Percentiles rank a stretch among this genome's conserved stretches.
Evolutionary conservation across 768 basidiomycete species (phyloP).

Genomic region (Tephrocybe sp.): DNA sequence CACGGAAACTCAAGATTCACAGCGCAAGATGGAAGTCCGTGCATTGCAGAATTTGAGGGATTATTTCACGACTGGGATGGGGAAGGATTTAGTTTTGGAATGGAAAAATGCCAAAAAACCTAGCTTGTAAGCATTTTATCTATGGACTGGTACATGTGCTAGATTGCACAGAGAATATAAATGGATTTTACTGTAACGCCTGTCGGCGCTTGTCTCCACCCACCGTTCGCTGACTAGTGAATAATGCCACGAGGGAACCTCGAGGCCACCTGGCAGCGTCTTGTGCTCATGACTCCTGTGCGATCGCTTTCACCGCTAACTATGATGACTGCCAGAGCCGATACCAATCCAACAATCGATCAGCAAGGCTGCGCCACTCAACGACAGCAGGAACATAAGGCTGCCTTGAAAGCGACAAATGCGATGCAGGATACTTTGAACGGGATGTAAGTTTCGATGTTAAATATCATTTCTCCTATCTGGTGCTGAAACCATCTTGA

Average conservation of each 20-base stretch:
- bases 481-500: not conserved
- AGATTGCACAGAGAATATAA: not conserved
- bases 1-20: constrained; percentile 79
- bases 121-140: constrained; percentile 11
- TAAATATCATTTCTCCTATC: not conserved
- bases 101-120: constrained; percentile 21
- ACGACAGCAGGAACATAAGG: not conserved
- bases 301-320: constrained; percentile 1
- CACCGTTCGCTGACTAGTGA: not conserved
- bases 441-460: constrained; percentile 16
- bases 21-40: constrained; percentile 82
- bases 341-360: not conserved
- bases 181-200: not conserved
- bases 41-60: constrained; percentile 76
- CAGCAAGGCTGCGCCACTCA: not conserved
- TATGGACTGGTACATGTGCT: not conserved
- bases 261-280: constrained; percentile 5
- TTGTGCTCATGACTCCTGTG: not conserved
- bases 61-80: constrained; percentile 60
- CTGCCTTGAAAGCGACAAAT: not conserved
- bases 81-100: constrained; percentile 69
- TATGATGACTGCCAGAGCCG: constrained; percentile 2
- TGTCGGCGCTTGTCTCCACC: constrained; percentile 2
- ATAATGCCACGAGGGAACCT: constrained; percentile 16
- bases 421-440: constrained; percentile 15